Evolutionary conservation across 192 early-diverging fungal genomes (phyloP), one percentile per base, ranked within the genome.

Genomic region (Pilaira anomala): DNA sequence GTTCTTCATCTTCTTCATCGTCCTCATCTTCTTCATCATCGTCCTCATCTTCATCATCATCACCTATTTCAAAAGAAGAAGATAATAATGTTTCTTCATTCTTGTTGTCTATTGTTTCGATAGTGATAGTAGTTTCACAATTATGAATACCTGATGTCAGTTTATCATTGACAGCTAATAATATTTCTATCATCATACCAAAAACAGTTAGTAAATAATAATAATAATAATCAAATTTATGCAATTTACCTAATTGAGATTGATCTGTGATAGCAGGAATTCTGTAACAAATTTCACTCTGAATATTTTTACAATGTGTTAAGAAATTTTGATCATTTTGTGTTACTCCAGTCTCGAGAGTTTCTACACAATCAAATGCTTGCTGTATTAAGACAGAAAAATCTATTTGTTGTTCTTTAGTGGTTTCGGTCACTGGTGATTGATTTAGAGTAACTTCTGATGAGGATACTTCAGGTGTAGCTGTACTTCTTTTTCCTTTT

Each of bases 1-100:
- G 46, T 22, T 65, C 48, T 26, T 59, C 66, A 30, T 68, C 66
- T 18, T 73, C 72, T 21, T 67, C 71, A 4, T 73, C 71, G 18
- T 74, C 72, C 11, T 69, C 67, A 13, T 63, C 72, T 9, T 69
- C 65, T 18, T 63, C 61, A 60, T 49, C 53, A 44, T 64, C 25
- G 33, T 5, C 33, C 60, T 51, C 18, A 7, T 39, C 18, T 18
- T 25, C 19, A 22, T 19, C 33, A 36, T 56, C 63, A 19, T 69
- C 67, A 7, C 67, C 72, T 9, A 74, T 69, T 18, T 63, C 61
- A 60, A 74, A 69, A 2, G 72, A 51, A 26, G 44, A 54, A 16
- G 25, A 25, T 19, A 44, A 49, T 16, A 19, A 14, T 30, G 41
- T 36, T 49, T 64, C 39, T 64, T 59, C 36, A 7, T 42, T 12